Evolutionary conservation across 2,329 filamentous ascomycete species (phyloP), one percentile per base, ranked within the genome.

Genomic region (Neocatenulostroma microsporum): DNA sequence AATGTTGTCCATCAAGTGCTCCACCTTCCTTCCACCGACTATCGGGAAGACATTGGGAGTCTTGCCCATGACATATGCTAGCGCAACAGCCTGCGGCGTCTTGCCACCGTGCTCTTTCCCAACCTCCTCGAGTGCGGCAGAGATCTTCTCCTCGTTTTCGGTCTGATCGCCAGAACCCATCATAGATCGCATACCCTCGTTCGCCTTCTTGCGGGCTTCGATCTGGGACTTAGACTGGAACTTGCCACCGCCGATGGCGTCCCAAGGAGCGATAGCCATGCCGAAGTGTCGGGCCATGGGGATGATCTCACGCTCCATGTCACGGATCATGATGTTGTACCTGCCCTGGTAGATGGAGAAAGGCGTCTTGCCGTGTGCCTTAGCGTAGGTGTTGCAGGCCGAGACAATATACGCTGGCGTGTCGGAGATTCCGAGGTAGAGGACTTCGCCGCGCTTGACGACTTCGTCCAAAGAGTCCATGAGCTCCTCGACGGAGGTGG

Each of bases 31-130:
- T 0, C 79, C 78, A 9, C 82, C 82, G 4, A 85, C 67, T 26
- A 87, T 76, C 1, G 83, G 83, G 53, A 84, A 84, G 10, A 86
- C 78, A 49, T 84, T 76, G 0, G 80, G 74, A 1, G 78, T 66
- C 30, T 52, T 47, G 10, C 38, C 46, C 69, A 83, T 72, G 11
- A 86, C 76, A 52, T 87, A 87, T 2, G 82, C 82, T 17, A 87
- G 61, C 7, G 82, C 58, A 2, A 58, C 45, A 2, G 51, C 51
- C 2, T 54, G 56, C 2, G 47, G 44, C 12, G 51, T 53, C 14
- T 54, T 48, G 29, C 54, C 63, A 1, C 71, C 70, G 47, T 78
- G 73, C 41, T 69, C 63, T 6, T 67, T 66, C 0, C 74, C 76
- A 6, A 83, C 69, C 47, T 74, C 68, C 18, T 73, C 76, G 0